Percentiles rank a stretch among this genome's conserved stretches.
These are phyloP conservation scores for Trichosporon coremiiforme DNA, from an alignment of 1,284 basidiomycete genomes.

Conservation along the genomic window DNA sequence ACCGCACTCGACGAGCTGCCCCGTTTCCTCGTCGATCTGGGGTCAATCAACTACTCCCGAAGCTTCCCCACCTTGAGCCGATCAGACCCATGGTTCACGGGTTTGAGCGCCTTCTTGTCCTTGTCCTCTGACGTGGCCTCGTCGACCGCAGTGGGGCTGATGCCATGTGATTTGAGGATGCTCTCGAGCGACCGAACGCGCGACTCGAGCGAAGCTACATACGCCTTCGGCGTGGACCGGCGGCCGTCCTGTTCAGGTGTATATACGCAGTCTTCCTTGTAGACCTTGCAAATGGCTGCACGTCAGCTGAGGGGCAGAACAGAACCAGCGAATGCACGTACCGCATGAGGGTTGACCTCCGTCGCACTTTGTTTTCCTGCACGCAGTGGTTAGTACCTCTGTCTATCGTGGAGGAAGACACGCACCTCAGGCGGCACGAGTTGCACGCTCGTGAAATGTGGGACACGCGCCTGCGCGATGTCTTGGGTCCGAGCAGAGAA, in stretches of 20 bases:
- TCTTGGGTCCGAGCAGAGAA: slow-evolving; percentile 20
- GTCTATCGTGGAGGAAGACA: not conserved
- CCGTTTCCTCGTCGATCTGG: slow-evolving; percentile 32
- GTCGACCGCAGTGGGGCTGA: slow-evolving; percentile 17
- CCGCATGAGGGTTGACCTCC: slow-evolving; percentile 32
- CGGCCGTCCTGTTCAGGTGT: slow-evolving; percentile 33
- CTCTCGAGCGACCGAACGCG: slow-evolving; percentile 31
- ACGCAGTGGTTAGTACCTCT: slow-evolving; percentile 20
- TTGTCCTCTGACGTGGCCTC: slow-evolving; percentile 16
- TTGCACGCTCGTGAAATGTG: slow-evolving; percentile 35
- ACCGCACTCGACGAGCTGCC: slow-evolving; percentile 31
- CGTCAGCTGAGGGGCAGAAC: slow-evolving; percentile 14
- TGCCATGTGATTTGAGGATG: slow-evolving; percentile 25
- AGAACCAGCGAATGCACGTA: slow-evolving; percentile 18
- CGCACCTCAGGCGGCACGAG: slow-evolving; percentile 31
- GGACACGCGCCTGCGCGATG: slow-evolving; percentile 29
- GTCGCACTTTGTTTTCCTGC: slow-evolving; percentile 34
- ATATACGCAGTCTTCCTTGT: slow-evolving; percentile 35
- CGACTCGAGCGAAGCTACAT: slow-evolving; percentile 32
- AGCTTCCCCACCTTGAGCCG: slow-evolving; percentile 26
- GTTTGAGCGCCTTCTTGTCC: slow-evolving; percentile 19
- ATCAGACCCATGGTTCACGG: slow-evolving; percentile 20
- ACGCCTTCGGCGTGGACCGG: slow-evolving; percentile 31
- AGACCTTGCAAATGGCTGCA: slow-evolving; percentile 34
- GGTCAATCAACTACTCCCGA: slow-evolving; percentile 1